Percentiles rank a stretch among this genome's conserved stretches.
Conservation (phyloP, 257 asterid genomes). For the Rehmannia glutinosa region DNA sequence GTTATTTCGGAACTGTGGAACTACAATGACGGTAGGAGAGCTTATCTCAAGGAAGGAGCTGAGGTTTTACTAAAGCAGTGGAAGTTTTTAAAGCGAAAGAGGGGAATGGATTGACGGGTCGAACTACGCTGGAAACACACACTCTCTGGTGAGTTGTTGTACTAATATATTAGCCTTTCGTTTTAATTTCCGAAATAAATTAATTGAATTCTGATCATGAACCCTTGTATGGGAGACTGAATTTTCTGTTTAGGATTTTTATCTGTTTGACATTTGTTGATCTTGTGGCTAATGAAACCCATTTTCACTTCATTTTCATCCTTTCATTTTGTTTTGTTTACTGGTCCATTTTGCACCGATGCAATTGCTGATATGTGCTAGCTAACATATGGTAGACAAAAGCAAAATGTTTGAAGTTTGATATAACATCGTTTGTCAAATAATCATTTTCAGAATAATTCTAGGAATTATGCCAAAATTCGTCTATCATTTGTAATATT, state of each 20-base stretch:
- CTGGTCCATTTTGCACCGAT: background rate
- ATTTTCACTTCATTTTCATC: background rate
- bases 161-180: background rate
- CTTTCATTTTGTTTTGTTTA: background rate
- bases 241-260: background rate
- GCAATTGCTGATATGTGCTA: background rate
- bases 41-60: constrained; percentile 71
- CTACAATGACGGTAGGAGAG: constrained; percentile 60
- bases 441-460: too few relatives aligned
- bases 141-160: constrained; percentile 4
- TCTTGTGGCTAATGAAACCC: background rate
- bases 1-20: constrained; percentile 81
- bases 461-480: too few relatives aligned
- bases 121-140: constrained; percentile 4
- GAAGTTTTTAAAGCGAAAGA: constrained; percentile 32
- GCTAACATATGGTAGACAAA: background rate
- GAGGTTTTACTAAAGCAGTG: constrained; percentile 48
- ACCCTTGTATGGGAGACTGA: constrained; percentile 16
- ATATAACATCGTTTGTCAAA: background rate
- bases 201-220: constrained; percentile 21
- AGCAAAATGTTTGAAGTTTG: background rate
- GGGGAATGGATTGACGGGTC: constrained; percentile 28
- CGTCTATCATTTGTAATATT: too few relatives aligned
- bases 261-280: background rate
- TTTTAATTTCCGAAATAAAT: background rate